Conservation (phyloP, 2,329 filamentous ascomycete species). For the Colletotrichum simmondsii region DNA sequence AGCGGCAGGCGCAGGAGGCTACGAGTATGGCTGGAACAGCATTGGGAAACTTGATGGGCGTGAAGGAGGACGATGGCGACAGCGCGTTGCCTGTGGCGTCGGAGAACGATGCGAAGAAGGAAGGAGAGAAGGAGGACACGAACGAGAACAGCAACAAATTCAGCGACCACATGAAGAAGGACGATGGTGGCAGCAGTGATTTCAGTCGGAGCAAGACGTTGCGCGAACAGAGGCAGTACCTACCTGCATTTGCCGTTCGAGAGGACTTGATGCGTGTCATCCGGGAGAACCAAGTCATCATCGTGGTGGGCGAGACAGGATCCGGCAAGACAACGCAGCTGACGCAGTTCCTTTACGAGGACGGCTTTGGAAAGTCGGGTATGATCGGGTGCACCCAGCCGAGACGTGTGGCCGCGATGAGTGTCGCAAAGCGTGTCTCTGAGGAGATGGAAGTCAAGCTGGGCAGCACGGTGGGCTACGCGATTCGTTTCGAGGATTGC, state of each 20-base stretch:
- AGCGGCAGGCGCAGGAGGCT: constrained; percentile 93
- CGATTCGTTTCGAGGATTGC: constrained; percentile 98
- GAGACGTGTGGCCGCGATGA: constrained; percentile 97
- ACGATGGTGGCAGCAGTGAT: constrained; percentile 81
- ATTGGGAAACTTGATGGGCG: constrained; percentile 93
- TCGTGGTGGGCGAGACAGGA: constrained; percentile 96
- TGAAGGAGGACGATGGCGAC: constrained; percentile 93
- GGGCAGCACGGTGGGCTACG: constrained; percentile 90
- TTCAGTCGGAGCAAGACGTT: constrained; percentile 95
- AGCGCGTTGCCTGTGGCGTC: constrained; percentile 83
- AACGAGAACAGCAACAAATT: constrained; percentile 74
- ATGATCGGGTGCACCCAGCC: constrained; percentile 98
- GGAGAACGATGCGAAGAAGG: constrained; percentile 72
- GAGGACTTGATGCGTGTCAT: constrained; percentile 94
- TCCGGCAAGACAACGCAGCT: constrained; percentile 98
- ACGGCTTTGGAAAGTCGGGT: constrained; percentile 87
- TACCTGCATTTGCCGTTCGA: constrained; percentile 95
- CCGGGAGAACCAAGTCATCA: constrained; percentile 94
- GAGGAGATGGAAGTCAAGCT: constrained; percentile 98
- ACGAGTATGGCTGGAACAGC: constrained; percentile 93
- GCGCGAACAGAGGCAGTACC: constrained; percentile 88
- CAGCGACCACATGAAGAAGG: constrained; percentile 88
- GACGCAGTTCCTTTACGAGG: constrained; percentile 95
- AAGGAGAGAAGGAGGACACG: constrained; percentile 34
- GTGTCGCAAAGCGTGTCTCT: constrained; percentile 95